phyloP scores from a whole-genome alignment of 2,329 filamentous ascomycete species.

The Epichloe gansuensis region DNA sequence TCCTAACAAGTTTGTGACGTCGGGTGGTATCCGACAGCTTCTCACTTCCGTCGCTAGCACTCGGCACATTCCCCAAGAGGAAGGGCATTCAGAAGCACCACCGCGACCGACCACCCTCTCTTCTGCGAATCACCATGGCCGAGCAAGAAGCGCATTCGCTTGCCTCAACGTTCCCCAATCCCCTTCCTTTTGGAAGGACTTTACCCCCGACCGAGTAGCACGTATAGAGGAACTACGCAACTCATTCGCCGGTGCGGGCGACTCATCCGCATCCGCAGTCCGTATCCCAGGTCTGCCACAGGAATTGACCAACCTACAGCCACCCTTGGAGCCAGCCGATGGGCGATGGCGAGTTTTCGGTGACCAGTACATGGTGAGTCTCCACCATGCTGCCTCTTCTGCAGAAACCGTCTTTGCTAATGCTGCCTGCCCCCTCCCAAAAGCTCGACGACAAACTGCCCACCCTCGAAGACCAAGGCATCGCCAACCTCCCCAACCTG shows the following conservation, averaged over 20 bases:
- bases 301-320: conserved; percentile 67
- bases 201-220: conserved; percentile 62
- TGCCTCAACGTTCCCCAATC: conserved; percentile 66
- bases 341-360: conserved; percentile 69
- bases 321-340: conserved; percentile 60
- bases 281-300: conserved; percentile 44
- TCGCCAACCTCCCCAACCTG: conserved; percentile 49
- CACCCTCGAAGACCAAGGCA: conserved; percentile 56
- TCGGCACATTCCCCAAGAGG: too few relatives aligned
- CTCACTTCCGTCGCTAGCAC: too few relatives aligned
- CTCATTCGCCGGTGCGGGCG: conserved; percentile 21
- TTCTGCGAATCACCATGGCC: conserved; percentile 36
- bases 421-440: background rate
- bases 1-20: too few relatives aligned
- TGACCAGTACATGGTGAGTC: conserved; percentile 43
- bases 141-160: conserved; percentile 36
- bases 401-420: background rate
- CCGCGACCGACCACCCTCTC: background rate
- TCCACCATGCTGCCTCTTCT: background rate
- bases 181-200: conserved; percentile 86
- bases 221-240: conserved; percentile 36
- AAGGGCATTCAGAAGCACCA: too few relatives aligned
- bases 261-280: conserved; percentile 14
- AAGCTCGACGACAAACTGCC: conserved; percentile 50
- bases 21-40: too few relatives aligned